phyloP scores from a whole-genome alignment of 1,284 basidiomycete species.

The Coniferiporia sulphurascens region DNA sequence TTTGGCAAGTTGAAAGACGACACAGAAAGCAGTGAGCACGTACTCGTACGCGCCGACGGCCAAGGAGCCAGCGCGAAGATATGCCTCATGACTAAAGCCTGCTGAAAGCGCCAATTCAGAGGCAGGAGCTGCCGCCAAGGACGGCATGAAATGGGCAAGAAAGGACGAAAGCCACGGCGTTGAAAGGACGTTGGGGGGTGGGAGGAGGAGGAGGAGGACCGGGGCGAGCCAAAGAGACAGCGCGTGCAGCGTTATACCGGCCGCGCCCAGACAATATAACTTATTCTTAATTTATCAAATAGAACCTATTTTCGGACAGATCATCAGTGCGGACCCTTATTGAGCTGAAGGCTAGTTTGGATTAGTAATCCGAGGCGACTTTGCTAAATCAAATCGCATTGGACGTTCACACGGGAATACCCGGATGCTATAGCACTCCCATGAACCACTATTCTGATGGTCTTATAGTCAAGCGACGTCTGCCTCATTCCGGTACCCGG shows the following conservation, averaged over 20 bases:
- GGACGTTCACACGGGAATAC: no score
- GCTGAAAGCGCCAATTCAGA: not conserved
- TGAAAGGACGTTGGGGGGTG: not conserved
- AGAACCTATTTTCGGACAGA: not conserved
- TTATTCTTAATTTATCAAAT: not conserved
- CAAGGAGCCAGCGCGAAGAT: constrained; percentile 11
- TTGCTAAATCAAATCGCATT: no score
- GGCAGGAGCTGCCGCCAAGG: not conserved
- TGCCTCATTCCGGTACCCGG: not conserved
- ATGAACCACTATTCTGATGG: no score
- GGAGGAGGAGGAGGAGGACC: not conserved
- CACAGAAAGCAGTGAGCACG: not conserved
- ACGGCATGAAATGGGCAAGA: not conserved
- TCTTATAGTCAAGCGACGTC: no score
- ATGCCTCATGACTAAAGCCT: not conserved
- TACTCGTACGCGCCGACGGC: constrained; percentile 15
- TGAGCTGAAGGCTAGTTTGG: not conserved
- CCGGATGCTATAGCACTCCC: no score
- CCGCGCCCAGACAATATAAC: not conserved
- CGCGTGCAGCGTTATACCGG: not conserved
- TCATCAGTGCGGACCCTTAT: not conserved
- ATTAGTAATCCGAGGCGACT: no score
- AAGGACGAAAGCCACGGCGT: not conserved
- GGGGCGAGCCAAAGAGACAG: not conserved
- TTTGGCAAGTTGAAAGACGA: not conserved